Percentiles rank a stretch among this genome's conserved stretches.
These are phyloP conservation scores for Saturnispora galanensis DNA, from an alignment of 805 yeast genomes.

Conservation along the genomic window DNA sequence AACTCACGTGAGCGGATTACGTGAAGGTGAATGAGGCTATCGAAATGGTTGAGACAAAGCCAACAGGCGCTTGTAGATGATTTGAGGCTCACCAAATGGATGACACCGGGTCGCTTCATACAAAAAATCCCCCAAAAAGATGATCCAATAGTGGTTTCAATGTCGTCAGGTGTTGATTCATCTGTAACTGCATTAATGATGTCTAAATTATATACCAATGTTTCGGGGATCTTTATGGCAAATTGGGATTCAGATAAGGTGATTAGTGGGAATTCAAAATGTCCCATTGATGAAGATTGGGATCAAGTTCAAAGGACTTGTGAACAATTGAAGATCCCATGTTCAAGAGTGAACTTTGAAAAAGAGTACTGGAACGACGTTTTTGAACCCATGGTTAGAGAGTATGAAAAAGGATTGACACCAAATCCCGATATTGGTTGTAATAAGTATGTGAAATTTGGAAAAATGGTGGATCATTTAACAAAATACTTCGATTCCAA, in stretches of 20 bases:
- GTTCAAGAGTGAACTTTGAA: conserved; percentile 76
- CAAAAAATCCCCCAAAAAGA: conserved; percentile 38
- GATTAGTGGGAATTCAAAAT: conserved; percentile 29
- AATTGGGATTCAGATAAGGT: conserved; percentile 55
- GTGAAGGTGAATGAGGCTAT: no score
- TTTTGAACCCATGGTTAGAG: conserved; percentile 81
- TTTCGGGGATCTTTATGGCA: conserved; percentile 83
- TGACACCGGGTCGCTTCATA: conserved; percentile 7
- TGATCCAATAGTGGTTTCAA: conserved; percentile 71
- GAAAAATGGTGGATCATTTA: conserved; percentile 55
- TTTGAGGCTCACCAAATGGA: no score
- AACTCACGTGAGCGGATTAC: not conserved
- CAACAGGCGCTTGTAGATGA: no score
- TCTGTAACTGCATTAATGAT: conserved; percentile 64
- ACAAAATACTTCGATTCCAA: not conserved
- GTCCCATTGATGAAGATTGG: conserved; percentile 80
- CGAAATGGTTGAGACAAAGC: no score
- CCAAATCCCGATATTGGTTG: conserved; percentile 95
- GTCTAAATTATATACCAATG: conserved; percentile 46
- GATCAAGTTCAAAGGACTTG: conserved; percentile 66
- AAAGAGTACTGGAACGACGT: conserved; percentile 89
- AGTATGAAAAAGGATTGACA: conserved; percentile 63
- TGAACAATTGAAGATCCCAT: conserved; percentile 48
- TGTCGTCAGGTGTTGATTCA: conserved; percentile 97
- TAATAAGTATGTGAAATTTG: conserved; percentile 80